Conservation (phyloP, 2,329 filamentous ascomycete genomes). For the Torrubiellomyces zombiae region DNA sequence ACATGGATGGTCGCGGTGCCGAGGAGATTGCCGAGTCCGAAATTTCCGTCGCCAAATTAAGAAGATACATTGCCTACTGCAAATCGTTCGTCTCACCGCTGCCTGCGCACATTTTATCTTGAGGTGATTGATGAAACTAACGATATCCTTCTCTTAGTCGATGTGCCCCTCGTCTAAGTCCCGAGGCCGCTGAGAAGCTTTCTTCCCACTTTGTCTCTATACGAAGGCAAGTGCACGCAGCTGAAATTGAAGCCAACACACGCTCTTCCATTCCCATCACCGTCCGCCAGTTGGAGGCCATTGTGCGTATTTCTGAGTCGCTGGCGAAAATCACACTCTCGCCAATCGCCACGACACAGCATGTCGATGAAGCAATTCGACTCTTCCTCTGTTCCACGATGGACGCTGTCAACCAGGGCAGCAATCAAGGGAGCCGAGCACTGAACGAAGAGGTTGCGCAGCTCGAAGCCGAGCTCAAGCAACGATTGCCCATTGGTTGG, state of each 20-base stretch:
- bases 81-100: constrained; percentile 51
- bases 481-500: constrained; percentile 85
- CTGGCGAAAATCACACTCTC: constrained; percentile 82
- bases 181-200: constrained; percentile 86
- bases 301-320: constrained; percentile 92
- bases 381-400: constrained; percentile 94
- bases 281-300: constrained; percentile 89
- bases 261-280: constrained; percentile 94
- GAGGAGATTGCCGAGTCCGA: constrained; percentile 77
- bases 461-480: constrained; percentile 76
- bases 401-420: constrained; percentile 89
- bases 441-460: constrained; percentile 78
- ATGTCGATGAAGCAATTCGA: constrained; percentile 94
- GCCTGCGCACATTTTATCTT: too few species aligned
- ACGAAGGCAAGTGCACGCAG: constrained; percentile 78
- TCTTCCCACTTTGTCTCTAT: constrained; percentile 96
- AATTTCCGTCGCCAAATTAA: constrained; percentile 92
- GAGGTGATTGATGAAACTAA: not conserved
- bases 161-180: constrained; percentile 78
- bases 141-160: constrained; percentile 37
- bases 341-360: constrained; percentile 70
- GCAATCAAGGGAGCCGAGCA: constrained; percentile 68
- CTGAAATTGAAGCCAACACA: constrained; percentile 76
- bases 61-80: constrained; percentile 93
- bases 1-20: constrained; percentile 74